Percentiles rank a stretch among this genome's conserved stretches.
These are phyloP conservation scores for Meyerozyma sp. DNA, from an alignment of 1,139 yeast species.

Conservation along the genomic window DNA sequence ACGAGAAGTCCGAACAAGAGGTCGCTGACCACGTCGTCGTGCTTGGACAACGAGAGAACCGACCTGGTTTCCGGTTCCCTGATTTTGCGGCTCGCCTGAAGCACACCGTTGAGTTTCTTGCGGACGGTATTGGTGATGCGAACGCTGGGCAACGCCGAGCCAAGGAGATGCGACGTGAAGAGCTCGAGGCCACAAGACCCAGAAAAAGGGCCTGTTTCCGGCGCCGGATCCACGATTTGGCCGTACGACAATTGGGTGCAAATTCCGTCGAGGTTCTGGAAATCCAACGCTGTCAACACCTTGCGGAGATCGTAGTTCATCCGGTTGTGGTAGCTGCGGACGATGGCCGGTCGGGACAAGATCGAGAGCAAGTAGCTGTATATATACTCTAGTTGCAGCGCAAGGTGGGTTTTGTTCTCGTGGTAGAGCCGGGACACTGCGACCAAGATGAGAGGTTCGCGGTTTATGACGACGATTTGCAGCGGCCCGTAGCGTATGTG, in stretches of 20 bases:
- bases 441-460: slow-evolving; percentile 67
- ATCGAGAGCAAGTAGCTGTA: slow-evolving; percentile 79
- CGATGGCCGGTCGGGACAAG: slow-evolving; percentile 68
- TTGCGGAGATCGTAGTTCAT: slow-evolving; percentile 81
- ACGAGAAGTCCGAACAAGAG: slow-evolving; percentile 30
- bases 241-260: slow-evolving; percentile 44
- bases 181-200: slow-evolving; percentile 14
- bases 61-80: slow-evolving; percentile 8
- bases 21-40: slow-evolving; percentile 20
- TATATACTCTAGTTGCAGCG: slow-evolving; percentile 60
- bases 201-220: slow-evolving; percentile 5
- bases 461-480: slow-evolving; percentile 56
- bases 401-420: slow-evolving; percentile 28
- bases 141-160: slow-evolving; percentile 25
- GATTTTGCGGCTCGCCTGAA: slow-evolving; percentile 21
- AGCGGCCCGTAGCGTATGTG: slow-evolving; percentile 28
- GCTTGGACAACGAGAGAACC: slow-evolving; percentile 7
- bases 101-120: slow-evolving; percentile 23
- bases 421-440: slow-evolving; percentile 55
- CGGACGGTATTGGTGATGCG: slow-evolving; percentile 31
- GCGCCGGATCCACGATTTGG: slow-evolving; percentile 4
- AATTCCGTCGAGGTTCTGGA: slow-evolving; percentile 58
- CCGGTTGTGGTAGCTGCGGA: slow-evolving; percentile 61
- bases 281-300: slow-evolving; percentile 64
- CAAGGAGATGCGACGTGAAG: slow-evolving; percentile 24